These are phyloP conservation scores for Phlyctochytrium arcticum DNA, from an alignment of 192 early-diverging fungal genomes.

Conservation along the genomic window DNA sequence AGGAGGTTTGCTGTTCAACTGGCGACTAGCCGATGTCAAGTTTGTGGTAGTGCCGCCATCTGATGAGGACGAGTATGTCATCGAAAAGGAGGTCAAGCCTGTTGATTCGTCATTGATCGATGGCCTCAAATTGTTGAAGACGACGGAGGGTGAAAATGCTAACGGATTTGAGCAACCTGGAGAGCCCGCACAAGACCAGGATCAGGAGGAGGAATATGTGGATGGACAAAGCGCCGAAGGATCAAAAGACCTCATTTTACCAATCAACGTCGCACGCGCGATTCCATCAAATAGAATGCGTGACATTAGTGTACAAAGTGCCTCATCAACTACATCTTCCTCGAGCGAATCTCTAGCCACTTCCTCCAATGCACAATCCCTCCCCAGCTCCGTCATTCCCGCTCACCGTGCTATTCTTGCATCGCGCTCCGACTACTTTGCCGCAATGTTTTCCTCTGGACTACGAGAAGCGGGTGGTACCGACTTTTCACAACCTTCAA, in stretches of 20 bases:
- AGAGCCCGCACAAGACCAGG: not conserved
- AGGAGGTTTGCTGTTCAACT: slow-evolving; percentile 24
- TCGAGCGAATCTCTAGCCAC: slow-evolving; percentile 12
- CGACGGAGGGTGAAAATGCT: not conserved
- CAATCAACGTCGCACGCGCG: too few species aligned
- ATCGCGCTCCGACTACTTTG: slow-evolving; percentile 38
- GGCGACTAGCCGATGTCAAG: slow-evolving; percentile 23
- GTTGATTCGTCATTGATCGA: not conserved
- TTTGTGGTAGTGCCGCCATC: slow-evolving; percentile 13
- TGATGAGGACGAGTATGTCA: not conserved
- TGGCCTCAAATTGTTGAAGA: not conserved
- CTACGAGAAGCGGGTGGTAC: slow-evolving; percentile 14
- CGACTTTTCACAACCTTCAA: slow-evolving; percentile 13
- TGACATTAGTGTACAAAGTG: not conserved
- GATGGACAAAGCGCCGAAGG: too few species aligned
- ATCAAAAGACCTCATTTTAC: too few species aligned
- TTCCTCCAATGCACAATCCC: not conserved
- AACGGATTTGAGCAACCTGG: not conserved
- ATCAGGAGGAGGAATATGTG: not conserved
- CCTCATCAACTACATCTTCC: slow-evolving; percentile 19
- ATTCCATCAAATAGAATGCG: not conserved
- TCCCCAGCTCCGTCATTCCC: slow-evolving; percentile 6
- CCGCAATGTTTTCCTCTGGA: slow-evolving; percentile 34
- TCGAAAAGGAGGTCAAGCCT: not conserved
- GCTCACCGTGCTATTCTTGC: slow-evolving; percentile 36